Evolutionary conservation across 495 filamentous ascomycete genomes (phyloP).

Genomic region (Aspergillus sclerotiicarbonarius): DNA sequence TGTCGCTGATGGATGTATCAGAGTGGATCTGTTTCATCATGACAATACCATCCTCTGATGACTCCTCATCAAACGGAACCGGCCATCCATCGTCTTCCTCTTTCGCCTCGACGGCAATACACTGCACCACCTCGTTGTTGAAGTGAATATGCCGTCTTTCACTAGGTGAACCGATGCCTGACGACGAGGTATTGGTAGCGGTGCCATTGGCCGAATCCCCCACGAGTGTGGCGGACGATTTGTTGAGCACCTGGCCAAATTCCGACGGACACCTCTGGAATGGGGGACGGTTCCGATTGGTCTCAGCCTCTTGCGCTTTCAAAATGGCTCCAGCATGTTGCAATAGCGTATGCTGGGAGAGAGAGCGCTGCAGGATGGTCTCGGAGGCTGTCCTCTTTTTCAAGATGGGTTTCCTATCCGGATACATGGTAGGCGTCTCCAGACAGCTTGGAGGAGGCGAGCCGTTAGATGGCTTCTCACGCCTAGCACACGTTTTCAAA

Average conservation of each 20-base stretch:
- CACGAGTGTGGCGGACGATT: conserved; percentile 30
- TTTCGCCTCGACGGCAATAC: conserved; percentile 88
- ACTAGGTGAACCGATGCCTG: conserved; percentile 60
- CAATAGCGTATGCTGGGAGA: conserved; percentile 86
- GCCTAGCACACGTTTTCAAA: conserved; percentile 64
- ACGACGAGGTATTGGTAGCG: conserved; percentile 37
- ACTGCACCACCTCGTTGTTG: conserved; percentile 92
- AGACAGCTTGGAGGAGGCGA: conserved; percentile 59
- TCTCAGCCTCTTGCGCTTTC: conserved; percentile 77
- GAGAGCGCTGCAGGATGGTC: conserved; percentile 85
- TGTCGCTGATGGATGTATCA: conserved; percentile 46
- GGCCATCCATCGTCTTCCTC: conserved; percentile 62
- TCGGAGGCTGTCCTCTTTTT: conserved; percentile 98
- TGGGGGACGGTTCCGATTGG: conserved; percentile 41
- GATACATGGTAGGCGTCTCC: conserved; percentile 78
- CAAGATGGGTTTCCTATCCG: conserved; percentile 86
- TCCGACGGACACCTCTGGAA: conserved; percentile 64
- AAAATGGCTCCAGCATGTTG: conserved; percentile 92
- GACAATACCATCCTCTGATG: conserved; percentile 73
- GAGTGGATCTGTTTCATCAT: conserved; percentile 71
- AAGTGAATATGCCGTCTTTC: conserved; percentile 91
- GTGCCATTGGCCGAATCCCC: conserved; percentile 29
- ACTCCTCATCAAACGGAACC: conserved; percentile 53
- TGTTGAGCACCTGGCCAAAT: conserved; percentile 51
- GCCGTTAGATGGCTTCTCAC: conserved; percentile 33